These are phyloP conservation scores for Phytophthora megakarya DNA, from an alignment of 352 stramenopile genomes.

Conservation along the genomic window DNA sequence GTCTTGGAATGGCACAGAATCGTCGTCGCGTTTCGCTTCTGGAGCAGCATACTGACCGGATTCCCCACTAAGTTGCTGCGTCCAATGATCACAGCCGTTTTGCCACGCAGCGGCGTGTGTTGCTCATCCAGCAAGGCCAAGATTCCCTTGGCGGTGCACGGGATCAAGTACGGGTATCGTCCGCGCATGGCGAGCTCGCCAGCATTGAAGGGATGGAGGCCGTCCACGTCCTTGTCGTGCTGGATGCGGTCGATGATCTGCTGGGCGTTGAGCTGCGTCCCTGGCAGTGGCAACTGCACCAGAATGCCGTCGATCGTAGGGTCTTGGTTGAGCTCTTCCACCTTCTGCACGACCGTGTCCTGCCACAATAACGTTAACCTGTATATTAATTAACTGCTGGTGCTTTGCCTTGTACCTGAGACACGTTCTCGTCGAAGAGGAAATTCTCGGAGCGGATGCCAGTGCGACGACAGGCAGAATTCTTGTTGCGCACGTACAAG, in stretches of 20 bases:
- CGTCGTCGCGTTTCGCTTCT: constrained; percentile 96
- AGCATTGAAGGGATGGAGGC: constrained; percentile 97
- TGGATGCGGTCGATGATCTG: constrained; percentile 93
- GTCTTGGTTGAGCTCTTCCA: constrained; percentile 78
- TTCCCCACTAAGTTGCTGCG: constrained; percentile 98
- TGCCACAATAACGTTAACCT: constrained; percentile 20
- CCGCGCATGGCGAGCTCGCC: constrained; percentile 89
- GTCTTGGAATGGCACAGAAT: constrained; percentile 98
- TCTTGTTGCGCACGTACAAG: constrained; percentile 99
- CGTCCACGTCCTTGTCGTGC: constrained; percentile 98
- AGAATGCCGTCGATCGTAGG: constrained; percentile 84
- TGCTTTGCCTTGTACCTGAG: constrained; percentile 46
- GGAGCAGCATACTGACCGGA: constrained; percentile 95
- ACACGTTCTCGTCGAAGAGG: constrained; percentile 66
- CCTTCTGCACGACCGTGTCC: constrained; percentile 63
- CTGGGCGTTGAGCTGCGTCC: constrained; percentile 91
- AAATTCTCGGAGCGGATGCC: constrained; percentile 94
- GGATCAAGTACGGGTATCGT: constrained; percentile 89
- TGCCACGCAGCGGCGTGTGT: constrained; percentile 90
- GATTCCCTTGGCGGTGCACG: constrained; percentile 98
- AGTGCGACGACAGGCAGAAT: constrained; percentile 93
- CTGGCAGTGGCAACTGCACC: constrained; percentile 93
- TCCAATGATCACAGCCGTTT: constrained; percentile 97
- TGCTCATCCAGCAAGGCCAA: constrained; percentile 94
- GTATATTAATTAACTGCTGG: not conserved